These are phyloP conservation scores for Puccinia polysora DNA, from an alignment of 1,284 basidiomycete genomes.

Conservation along the genomic window DNA sequence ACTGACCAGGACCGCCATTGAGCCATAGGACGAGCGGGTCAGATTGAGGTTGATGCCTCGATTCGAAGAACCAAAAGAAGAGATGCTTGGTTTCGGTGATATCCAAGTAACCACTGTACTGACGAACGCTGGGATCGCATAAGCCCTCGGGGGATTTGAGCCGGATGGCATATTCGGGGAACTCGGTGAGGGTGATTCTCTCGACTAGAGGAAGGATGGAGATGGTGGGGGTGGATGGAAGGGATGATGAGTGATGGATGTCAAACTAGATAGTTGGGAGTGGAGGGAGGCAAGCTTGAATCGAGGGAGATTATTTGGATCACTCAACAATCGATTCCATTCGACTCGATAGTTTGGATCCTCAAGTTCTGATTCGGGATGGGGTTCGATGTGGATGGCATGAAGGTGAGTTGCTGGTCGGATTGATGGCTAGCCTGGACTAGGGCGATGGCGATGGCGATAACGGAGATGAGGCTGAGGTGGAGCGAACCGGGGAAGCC, in stretches of 20 bases:
- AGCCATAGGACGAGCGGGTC: conserved; percentile 54
- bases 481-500: too few relatives aligned
- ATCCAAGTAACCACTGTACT: conserved; percentile 54
- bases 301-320: background rate
- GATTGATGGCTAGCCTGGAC: background rate
- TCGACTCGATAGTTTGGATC: conserved; percentile 7
- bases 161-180: conserved; percentile 40
- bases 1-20: conserved; percentile 52
- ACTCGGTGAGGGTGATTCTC: conserved; percentile 37
- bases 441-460: too few relatives aligned
- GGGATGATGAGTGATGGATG: background rate
- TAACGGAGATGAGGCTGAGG: too few relatives aligned
- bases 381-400: background rate
- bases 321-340: conserved; percentile 38
- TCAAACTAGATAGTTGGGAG: background rate
- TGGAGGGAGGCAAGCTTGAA: background rate
- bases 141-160: conserved; percentile 44
- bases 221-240: background rate
- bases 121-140: conserved; percentile 52
- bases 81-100: conserved; percentile 52
- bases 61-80: conserved; percentile 55
- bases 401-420: conserved; percentile 37
- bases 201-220: background rate
- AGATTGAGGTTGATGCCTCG: conserved; percentile 51
- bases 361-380: conserved; percentile 23